A percentile compares a stretch with the other conserved stretches of the same genome.
These are phyloP conservation scores for Pseudopithomyces maydicus DNA, from an alignment of 2,329 filamentous ascomycete genomes.

Conservation along the genomic window DNA sequence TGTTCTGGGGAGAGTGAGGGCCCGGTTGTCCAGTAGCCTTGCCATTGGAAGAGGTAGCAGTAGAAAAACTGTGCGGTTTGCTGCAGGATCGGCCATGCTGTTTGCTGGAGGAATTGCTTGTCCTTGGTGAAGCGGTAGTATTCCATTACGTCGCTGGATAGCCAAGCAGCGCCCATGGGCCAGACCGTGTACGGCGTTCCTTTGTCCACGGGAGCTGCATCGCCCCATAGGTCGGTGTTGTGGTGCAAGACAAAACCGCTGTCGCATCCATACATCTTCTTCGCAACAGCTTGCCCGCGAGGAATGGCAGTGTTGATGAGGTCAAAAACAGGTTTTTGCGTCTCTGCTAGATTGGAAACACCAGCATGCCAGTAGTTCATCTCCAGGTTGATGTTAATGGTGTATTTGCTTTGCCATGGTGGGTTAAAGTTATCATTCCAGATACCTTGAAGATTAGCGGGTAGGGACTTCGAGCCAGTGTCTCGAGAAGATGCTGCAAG, in stretches of 20 bases:
- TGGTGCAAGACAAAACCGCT: slow-evolving; percentile 20
- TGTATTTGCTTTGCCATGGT: slow-evolving; percentile 54
- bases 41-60: slow-evolving; percentile 19
- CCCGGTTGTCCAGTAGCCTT: slow-evolving; percentile 29
- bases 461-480: slow-evolving; percentile 30
- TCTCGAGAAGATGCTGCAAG: slow-evolving; percentile 34
- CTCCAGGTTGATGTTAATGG: slow-evolving; percentile 57
- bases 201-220: slow-evolving; percentile 18
- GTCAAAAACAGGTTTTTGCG: slow-evolving; percentile 47
- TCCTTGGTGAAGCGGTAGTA: slow-evolving; percentile 17
- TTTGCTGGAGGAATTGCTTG: slow-evolving; percentile 18
- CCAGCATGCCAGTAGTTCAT: slow-evolving; percentile 57
- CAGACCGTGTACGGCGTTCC: slow-evolving; percentile 14
- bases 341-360: slow-evolving; percentile 31
- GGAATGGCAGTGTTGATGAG: slow-evolving; percentile 42
- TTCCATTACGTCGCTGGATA: slow-evolving; percentile 14
- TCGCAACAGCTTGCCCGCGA: slow-evolving; percentile 29
- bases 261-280: slow-evolving; percentile 16
- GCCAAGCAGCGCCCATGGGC: slow-evolving; percentile 22
- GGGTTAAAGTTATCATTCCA: slow-evolving; percentile 49
- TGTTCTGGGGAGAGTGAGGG: slow-evolving; percentile 45
- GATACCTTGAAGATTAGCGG: slow-evolving; percentile 50
- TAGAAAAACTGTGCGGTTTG: slow-evolving; percentile 45
- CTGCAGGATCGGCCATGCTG: slow-evolving; percentile 23
- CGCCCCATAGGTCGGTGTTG: slow-evolving; percentile 24